Percentiles rank a stretch among this genome's conserved stretches.
Evolutionary conservation across 768 basidiomycete genomes (phyloP).

Genomic region (Lactarius evosmus): DNA sequence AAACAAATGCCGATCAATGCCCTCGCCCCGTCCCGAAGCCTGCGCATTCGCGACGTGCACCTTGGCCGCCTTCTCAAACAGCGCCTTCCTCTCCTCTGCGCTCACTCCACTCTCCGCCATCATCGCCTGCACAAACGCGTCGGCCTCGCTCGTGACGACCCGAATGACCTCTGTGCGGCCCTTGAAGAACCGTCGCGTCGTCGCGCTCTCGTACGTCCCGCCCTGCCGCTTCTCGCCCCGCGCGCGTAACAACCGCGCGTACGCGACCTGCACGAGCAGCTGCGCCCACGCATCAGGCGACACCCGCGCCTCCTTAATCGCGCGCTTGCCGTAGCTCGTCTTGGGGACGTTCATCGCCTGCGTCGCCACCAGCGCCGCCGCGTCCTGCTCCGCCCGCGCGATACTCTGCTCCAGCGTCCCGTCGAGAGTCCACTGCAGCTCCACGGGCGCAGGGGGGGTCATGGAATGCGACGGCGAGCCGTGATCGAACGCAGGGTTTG

Average conservation of each 20-base stretch:
- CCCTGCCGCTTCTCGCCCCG: conserved; percentile 49
- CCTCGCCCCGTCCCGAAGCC: conserved; percentile 61
- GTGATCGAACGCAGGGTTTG: conserved; percentile 61
- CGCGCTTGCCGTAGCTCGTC: conserved; percentile 79
- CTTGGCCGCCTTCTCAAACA: conserved; percentile 60
- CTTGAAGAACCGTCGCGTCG: conserved; percentile 83
- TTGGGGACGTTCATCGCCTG: conserved; percentile 62
- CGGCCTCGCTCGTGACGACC: conserved; percentile 71
- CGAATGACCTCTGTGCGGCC: conserved; percentile 95
- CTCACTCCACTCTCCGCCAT: conserved; percentile 43
- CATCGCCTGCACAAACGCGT: conserved; percentile 77
- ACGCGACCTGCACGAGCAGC: conserved; percentile 88
- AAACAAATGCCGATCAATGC: conserved; percentile 85
- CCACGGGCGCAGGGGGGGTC: conserved; percentile 39
- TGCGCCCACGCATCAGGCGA: conserved; percentile 96
- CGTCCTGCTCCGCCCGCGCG: conserved; percentile 50
- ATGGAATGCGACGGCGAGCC: conserved; percentile 37
- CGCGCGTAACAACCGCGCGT: conserved; percentile 54
- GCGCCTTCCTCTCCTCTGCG: conserved; percentile 44
- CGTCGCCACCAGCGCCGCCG: conserved; percentile 54
- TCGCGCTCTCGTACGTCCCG: conserved; percentile 92
- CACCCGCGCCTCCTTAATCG: conserved; percentile 83
- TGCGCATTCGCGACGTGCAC: conserved; percentile 66
- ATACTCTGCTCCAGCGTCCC: conserved; percentile 50
- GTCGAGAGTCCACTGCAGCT: conserved; percentile 64